Base-by-base conservation (phyloP, 768 basidiomycete genomes). In the Phaeolepiota aurea region DNA sequence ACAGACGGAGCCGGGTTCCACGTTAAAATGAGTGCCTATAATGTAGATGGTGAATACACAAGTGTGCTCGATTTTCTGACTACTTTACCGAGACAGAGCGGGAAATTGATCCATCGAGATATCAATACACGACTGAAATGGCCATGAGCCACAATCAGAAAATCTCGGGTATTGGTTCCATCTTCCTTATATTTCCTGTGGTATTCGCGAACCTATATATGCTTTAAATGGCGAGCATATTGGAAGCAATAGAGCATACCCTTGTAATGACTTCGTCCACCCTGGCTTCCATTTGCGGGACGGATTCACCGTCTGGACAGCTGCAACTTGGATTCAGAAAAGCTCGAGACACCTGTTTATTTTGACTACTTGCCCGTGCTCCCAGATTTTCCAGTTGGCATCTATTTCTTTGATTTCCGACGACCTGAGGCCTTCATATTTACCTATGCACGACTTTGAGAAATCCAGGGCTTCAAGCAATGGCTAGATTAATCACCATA, bases 81-180 rank as follows among this genome's bases (percentile, higher is more conserved):
- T n/a, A n/a, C n/a, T n/a, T 10, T 60, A 77, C 79, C 81, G 25
- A 76, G 59, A 9, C 58, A 57, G 16, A 88, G 64, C 2, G 79
- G 77, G 51, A 87, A 76, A 18, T 72, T 61, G 46, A 86, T 76
- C 90, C 90, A 94, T 35, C 90, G 82, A 11, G 87, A 67, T 40
- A 92, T 83, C 50, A 90, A 66, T 35, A 75, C 73, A 30, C 85
- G 76, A 40, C 74, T 87, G 57, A 86, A 80, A 59, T 91, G 85
- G 1, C 86, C 91, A 58, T 97, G 93, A 1, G 90, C 87, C 44
- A 97, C 78, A 52, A 98, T 83, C 44, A 93, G 72, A 7, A 91
- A 82, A 51, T 96, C 90, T 15, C 85, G 74, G 15, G 74, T 71
- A 40, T 80, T 71, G 13, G 69, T 62, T 1, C 77, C 77, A 36